Evolutionary conservation across 192 early-diverging fungal species (phyloP).

Genomic region (Spinellus fusiger): DNA sequence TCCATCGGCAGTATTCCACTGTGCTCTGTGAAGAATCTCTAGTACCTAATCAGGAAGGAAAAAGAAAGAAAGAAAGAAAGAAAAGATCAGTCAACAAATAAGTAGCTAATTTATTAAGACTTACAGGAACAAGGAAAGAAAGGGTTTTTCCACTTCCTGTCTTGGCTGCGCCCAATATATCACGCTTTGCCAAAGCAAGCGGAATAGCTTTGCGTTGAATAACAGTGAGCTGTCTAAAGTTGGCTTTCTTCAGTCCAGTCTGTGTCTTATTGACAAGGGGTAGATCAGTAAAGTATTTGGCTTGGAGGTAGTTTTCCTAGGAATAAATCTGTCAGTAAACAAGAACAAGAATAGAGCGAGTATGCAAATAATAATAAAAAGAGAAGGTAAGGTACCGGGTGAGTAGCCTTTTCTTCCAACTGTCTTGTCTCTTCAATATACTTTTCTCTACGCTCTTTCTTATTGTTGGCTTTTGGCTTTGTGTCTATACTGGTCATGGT

Average conservation of each 20-base stretch:
- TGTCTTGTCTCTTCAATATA: not conserved
- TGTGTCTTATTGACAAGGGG: slow-evolving; percentile 51
- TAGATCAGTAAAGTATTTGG: slow-evolving; percentile 38
- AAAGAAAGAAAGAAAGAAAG: not conserved
- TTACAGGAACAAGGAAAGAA: slow-evolving; percentile 71
- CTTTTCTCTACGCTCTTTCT: not conserved
- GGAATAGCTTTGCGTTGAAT: slow-evolving; percentile 82
- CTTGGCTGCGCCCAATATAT: slow-evolving; percentile 81
- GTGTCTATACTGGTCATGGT: not conserved
- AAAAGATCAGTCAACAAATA: not conserved
- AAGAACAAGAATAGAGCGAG: not conserved
- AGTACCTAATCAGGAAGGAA: slow-evolving; percentile 48
- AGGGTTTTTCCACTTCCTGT: slow-evolving; percentile 85
- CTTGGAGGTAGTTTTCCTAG: slow-evolving; percentile 21
- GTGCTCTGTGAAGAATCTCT: slow-evolving; percentile 74
- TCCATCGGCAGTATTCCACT: slow-evolving; percentile 81
- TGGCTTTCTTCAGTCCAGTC: slow-evolving; percentile 70
- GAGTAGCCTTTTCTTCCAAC: slow-evolving; percentile 8
- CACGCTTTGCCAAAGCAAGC: slow-evolving; percentile 58
- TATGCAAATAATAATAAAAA: not conserved
- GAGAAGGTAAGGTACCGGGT: slow-evolving; percentile 5
- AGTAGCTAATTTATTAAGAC: not conserved
- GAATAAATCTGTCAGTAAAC: not conserved
- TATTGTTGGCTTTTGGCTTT: not conserved
- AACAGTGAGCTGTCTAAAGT: slow-evolving; percentile 90